Conservation (phyloP, 2,329 filamentous ascomycete species). For the Aspergillus proliferans region DNA sequence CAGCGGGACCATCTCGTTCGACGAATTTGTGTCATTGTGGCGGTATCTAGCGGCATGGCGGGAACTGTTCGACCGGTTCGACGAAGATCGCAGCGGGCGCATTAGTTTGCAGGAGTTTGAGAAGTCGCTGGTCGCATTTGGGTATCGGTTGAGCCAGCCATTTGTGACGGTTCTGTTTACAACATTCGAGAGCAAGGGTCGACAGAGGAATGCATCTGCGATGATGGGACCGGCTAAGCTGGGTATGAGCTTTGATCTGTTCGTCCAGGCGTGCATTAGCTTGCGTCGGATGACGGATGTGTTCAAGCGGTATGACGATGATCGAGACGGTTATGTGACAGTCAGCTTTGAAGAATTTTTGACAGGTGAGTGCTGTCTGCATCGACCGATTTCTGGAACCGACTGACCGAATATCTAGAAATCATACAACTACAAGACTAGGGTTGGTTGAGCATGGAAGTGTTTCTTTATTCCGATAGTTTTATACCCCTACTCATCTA, state of each 20-base stretch:
- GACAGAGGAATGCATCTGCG: conserved; percentile 34
- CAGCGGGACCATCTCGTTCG: conserved; percentile 81
- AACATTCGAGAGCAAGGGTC: conserved; percentile 66
- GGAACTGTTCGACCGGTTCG: conserved; percentile 89
- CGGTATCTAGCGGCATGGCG: conserved; percentile 93
- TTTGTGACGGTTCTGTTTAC: conserved; percentile 82
- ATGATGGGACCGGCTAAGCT: conserved; percentile 31
- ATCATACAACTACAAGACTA: conserved; percentile 33
- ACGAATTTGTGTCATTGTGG: conserved; percentile 96
- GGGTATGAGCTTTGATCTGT: conserved; percentile 87
- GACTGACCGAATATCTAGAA: conserved; percentile 14
- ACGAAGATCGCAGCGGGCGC: conserved; percentile 76
- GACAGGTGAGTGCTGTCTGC: conserved; percentile 43
- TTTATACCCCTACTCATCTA: conserved; percentile 1
- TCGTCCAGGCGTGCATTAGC: conserved; percentile 94
- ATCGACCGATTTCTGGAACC: not conserved
- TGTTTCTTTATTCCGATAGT: not conserved
- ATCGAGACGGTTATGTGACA: conserved; percentile 87
- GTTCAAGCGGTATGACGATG: conserved; percentile 97
- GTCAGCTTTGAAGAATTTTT: conserved; percentile 77
- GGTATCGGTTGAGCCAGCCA: conserved; percentile 76
- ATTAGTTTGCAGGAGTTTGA: conserved; percentile 83
- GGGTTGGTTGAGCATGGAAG: not conserved
- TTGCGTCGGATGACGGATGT: conserved; percentile 98
- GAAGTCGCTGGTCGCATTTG: conserved; percentile 86